phyloP scores from a whole-genome alignment of 352 stramenopile genomes.

The Phytophthora idaei region DNA sequence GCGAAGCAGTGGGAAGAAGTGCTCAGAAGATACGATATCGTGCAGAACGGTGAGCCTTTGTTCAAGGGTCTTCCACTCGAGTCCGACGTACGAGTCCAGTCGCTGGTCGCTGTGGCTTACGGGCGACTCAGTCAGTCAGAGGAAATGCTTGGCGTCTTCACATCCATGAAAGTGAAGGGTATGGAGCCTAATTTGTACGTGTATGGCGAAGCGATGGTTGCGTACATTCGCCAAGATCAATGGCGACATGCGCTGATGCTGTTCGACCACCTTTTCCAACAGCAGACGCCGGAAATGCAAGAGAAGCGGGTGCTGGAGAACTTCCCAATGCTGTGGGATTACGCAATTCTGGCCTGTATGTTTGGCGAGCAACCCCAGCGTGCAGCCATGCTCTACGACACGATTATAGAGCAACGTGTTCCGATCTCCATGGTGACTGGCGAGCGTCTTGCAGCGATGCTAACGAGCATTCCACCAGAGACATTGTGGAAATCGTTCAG shows the following conservation, averaged over 20 bases:
- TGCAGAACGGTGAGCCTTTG: conserved; percentile 16
- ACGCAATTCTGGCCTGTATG: conserved; percentile 56
- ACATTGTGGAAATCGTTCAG: conserved; percentile 67
- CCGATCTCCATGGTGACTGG: conserved; percentile 54
- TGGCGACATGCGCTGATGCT: conserved; percentile 76
- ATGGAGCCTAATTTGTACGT: conserved; percentile 72
- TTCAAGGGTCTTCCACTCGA: conserved; percentile 39
- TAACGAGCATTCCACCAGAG: conserved; percentile 47
- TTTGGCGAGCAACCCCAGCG: conserved; percentile 53
- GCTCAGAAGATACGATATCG: conserved; percentile 37
- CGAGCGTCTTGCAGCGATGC: conserved; percentile 49
- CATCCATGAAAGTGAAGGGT: conserved; percentile 72
- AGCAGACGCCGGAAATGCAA: conserved; percentile 43
- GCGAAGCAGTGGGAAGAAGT: conserved; percentile 50
- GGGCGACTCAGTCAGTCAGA: conserved; percentile 46
- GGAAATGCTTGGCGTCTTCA: conserved; percentile 72
- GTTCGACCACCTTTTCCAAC: conserved; percentile 73
- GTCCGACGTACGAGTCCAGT: conserved; percentile 62
- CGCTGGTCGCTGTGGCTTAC: conserved; percentile 66
- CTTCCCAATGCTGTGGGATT: conserved; percentile 76
- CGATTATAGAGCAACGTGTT: conserved; percentile 44
- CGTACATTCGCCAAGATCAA: conserved; percentile 66
- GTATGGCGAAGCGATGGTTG: conserved; percentile 72
- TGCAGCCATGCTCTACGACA: conserved; percentile 49
- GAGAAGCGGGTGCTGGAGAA: conserved; percentile 43